Evolutionary conservation across 495 filamentous ascomycete genomes (phyloP), one percentile per base, ranked within the genome.

Genomic region (Annulohypoxylon moriforme): DNA sequence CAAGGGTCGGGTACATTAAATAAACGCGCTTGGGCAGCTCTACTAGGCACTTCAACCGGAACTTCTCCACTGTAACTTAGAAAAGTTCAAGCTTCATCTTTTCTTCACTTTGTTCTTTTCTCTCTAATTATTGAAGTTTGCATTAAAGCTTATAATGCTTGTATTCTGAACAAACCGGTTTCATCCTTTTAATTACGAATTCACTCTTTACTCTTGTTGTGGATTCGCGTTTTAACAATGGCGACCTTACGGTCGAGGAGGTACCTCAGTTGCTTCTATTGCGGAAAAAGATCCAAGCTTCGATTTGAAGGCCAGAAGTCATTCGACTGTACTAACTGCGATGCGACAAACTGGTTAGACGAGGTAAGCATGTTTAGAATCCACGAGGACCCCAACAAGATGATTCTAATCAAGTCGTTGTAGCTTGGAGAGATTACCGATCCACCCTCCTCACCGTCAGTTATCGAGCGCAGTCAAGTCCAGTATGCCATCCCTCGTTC

Each of bases 371-470:
- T 31, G 29, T 1, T 13, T 0, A 36, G 8, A 29, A 9, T 40
- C 36, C 7, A 57, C 13, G 10, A 8, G 11, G 5, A 4, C n/a
- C 14, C n/a, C 11, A 38, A 0, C 9, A 53, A 44, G 34, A 31
- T 16, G 13, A n/a, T 20, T 55, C 55, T 78, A 33, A 59, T 49
- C 27, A 29, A 6, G 27, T 29, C 53, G 75, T 52, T 42, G 27
- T 72, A 94, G 91, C 86, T 93, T 76, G 94, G 94, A 74, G 86
- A 94, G 58, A 93, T 97, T 49, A 92, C 91, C 50, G 94, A 97
- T 76, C 93, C 94, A 14, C 94, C 94, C n/a, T 85, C 87, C 29
- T 78, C 85, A 9, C 85, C 81, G 62, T 78, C 61, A 47, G 60
- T 50, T 40, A 42, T 78, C 38, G 76, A 76, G 47, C 78, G 78